Evolutionary conservation across 164 flowering plant genomes (phyloP), one percentile per base, ranked within the genome.

Genomic region (Cinnamomum chago): DNA sequence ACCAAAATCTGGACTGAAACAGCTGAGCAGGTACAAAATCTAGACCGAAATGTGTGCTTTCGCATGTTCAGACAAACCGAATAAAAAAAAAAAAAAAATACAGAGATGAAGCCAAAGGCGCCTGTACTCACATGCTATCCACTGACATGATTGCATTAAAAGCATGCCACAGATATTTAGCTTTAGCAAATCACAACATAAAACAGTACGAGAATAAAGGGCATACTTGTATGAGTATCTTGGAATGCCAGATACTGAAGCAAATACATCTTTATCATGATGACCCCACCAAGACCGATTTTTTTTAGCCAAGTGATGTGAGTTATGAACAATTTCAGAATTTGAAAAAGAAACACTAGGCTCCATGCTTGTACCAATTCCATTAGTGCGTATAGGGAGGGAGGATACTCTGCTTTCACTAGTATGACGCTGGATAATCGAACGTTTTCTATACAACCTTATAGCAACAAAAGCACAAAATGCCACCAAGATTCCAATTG

Each of bases 181-280:
- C 14, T 27, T 55, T 13, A 15, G 14, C 30, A 20, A 68, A 50
- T 70, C 27, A 58, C 12, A 62, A 13, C 25, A 67, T 20, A 68
- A 35, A 52, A 15, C 15, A 7, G 20, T 20, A 28, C 52, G 51
- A 75, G 17, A 66, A 18, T 0, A 74, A 64, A 66, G 35, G 25
- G 85, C 92, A 65, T 87, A 95, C 99, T 94, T 96, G 94, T 92
- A 94, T 9, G 84, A 74, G 86, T 96, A 92, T 85, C 84, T 89
- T 52, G 85, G 90, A 58, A 94, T 80, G 77, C 97, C 96, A 52
- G 98, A 88, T 27, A 81, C 77, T 47, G 99, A 89, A 81, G 83
- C 78, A 74, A 87, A 69, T 2, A 73, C 77, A 73, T 91, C 93
- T 80, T 90, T 90, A 75, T 73, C 84, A 18, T 83, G 87, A 76